phyloP scores from a whole-genome alignment of 257 asterid species.

The Salvia splendens region DNA sequence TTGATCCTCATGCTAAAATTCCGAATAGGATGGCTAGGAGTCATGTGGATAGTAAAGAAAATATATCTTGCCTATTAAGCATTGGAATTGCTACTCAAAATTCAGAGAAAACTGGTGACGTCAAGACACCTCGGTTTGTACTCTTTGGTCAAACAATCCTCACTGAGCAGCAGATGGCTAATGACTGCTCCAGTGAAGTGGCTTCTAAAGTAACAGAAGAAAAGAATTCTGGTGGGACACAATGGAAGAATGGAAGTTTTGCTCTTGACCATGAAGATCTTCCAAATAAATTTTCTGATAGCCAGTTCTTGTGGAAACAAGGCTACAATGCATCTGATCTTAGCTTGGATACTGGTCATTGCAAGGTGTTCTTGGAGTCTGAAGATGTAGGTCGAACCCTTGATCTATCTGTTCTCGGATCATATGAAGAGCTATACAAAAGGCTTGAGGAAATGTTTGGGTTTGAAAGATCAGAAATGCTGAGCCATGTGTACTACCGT shows the following conservation, averaged over 20 bases:
- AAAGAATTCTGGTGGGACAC: slow-evolving; percentile 22
- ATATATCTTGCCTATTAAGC: slow-evolving; percentile 75
- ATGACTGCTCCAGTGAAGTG: slow-evolving; percentile 40
- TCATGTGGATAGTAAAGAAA: slow-evolving; percentile 45
- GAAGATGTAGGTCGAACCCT: slow-evolving; percentile 80
- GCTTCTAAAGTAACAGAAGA: slow-evolving; percentile 33
- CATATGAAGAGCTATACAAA: slow-evolving; percentile 76
- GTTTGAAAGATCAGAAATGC: slow-evolving; percentile 58
- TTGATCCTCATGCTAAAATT: slow-evolving; percentile 47
- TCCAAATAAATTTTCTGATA: slow-evolving; percentile 38
- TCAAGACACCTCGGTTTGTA: slow-evolving; percentile 60
- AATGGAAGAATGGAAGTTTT: slow-evolving; percentile 34
- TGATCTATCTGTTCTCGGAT: slow-evolving; percentile 72
- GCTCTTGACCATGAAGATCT: slow-evolving; percentile 38
- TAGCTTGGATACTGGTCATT: slow-evolving; percentile 67
- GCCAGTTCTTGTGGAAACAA: slow-evolving; percentile 46
- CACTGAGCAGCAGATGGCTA: slow-evolving; percentile 90
- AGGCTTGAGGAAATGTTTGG: slow-evolving; percentile 72
- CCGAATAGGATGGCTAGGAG: slow-evolving; percentile 40
- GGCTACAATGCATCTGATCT: slow-evolving; percentile 48
- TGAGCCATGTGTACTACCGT: slow-evolving; percentile 56
- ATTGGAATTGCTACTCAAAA: slow-evolving; percentile 58
- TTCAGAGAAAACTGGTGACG: slow-evolving; percentile 40
- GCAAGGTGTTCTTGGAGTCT: slow-evolving; percentile 89
- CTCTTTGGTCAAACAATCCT: slow-evolving; percentile 97